Evolutionary conservation across 306 rosid genomes (phyloP).

Genomic region (Pueraria montana): DNA sequence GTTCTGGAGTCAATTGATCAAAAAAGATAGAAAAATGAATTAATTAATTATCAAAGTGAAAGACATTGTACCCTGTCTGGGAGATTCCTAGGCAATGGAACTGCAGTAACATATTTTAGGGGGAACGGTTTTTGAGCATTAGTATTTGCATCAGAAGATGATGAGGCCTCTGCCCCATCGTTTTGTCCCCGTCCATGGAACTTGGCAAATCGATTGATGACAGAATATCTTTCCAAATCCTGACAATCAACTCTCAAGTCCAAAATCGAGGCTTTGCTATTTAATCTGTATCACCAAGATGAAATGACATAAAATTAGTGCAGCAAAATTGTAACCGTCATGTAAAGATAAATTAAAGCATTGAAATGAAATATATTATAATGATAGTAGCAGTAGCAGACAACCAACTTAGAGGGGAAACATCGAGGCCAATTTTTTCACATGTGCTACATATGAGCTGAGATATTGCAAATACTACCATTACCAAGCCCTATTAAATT

Average conservation of each 20-base stretch:
- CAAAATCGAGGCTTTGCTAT: slow-evolving; percentile 79
- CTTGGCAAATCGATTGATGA: slow-evolving; percentile 94
- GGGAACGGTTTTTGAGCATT: slow-evolving; percentile 69
- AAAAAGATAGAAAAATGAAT: slow-evolving; percentile 80
- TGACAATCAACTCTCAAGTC: slow-evolving; percentile 95
- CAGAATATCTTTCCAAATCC: slow-evolving; percentile 91
- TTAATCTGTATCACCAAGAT: slow-evolving; percentile 67
- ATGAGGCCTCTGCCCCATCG: slow-evolving; percentile 81
- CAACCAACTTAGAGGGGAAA: slow-evolving; percentile 7
- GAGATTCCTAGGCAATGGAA: slow-evolving; percentile 92
- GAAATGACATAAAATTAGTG: slow-evolving; percentile 37
- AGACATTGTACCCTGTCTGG: slow-evolving; percentile 99
- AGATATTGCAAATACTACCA: slow-evolving; percentile 6
- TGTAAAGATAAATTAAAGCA: not conserved
- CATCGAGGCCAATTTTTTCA: not conserved
- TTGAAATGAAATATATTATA: not conserved
- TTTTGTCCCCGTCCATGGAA: slow-evolving; percentile 87
- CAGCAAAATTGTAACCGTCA: no score
- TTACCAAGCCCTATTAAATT: not conserved
- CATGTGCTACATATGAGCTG: slow-evolving; percentile 15
- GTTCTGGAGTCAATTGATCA: slow-evolving; percentile 67
- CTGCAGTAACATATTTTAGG: slow-evolving; percentile 85
- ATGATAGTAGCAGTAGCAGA: not conserved
- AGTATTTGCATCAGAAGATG: slow-evolving; percentile 66
- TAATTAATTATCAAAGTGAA: slow-evolving; percentile 93